Conservation (phyloP, 352 stramenopile species). For the Globisporangium emineosum region DNA sequence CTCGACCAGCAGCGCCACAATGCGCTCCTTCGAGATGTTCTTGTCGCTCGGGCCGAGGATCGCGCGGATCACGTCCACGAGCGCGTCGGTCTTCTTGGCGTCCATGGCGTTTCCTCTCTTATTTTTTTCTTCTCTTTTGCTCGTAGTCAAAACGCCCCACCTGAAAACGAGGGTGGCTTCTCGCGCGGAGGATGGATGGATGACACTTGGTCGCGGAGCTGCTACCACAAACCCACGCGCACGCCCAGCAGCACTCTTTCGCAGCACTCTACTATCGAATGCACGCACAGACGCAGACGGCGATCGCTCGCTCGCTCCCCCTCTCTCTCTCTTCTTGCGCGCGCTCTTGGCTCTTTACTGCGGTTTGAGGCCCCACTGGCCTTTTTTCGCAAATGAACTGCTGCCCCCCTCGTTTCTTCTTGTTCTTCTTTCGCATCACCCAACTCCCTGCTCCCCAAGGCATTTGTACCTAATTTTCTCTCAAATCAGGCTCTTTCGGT, state of each 20-base stretch:
- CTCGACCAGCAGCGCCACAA: conserved; percentile 56
- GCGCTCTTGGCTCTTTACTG: neutral
- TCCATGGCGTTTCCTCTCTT: conserved; percentile 29
- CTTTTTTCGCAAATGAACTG: conserved; percentile 28
- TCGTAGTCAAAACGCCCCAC: neutral
- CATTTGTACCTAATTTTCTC: neutral
- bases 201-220: neutral
- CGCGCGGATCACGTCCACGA: conserved; percentile 75
- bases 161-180: neutral
- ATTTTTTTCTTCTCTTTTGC: neutral
- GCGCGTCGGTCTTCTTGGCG: conserved; percentile 48
- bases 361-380: conserved; percentile 17
- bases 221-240: neutral
- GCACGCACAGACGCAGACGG: neutral
- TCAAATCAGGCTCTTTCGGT: neutral
- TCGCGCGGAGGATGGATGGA: neutral
- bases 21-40: conserved; percentile 56
- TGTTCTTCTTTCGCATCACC: conserved; percentile 3
- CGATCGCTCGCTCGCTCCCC: neutral
- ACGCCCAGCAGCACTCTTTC: neutral
- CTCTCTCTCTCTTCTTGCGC: neutral
- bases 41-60: conserved; percentile 63
- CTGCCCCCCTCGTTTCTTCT: conserved; percentile 9
- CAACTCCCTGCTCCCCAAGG: neutral
- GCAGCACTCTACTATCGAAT: neutral